A percentile compares a stretch with the other conserved stretches of the same genome.
Evolutionary conservation across 2,329 filamentous ascomycete genomes (phyloP).

Genomic region (Verticillium tricorpus): DNA sequence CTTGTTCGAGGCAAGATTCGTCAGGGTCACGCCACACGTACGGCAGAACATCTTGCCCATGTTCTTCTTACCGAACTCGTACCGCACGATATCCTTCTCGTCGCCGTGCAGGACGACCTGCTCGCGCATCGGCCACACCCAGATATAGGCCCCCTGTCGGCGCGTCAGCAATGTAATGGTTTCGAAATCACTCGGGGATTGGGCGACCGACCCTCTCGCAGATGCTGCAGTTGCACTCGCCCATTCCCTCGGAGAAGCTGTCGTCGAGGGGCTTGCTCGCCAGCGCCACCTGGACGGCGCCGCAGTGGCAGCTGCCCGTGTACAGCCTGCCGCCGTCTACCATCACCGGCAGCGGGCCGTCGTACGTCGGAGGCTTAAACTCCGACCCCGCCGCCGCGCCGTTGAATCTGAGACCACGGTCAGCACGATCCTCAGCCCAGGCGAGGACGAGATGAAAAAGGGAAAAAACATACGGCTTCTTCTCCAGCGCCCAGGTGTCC

Average conservation of each 20-base stretch:
- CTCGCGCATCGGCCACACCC: conserved; percentile 36
- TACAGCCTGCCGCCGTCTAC: conserved; percentile 35
- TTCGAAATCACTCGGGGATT: not conserved
- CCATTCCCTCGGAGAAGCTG: conserved; percentile 22
- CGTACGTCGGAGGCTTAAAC: conserved; percentile 31
- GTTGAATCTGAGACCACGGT: conserved; percentile 28
- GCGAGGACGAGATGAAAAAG: not conserved
- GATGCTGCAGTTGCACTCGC: conserved; percentile 48
- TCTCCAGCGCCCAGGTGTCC: conserved; percentile 35
- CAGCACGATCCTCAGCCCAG: not conserved
- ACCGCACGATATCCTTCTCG: conserved; percentile 31
- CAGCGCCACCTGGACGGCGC: conserved; percentile 39
- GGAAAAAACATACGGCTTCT: conserved; percentile 23
- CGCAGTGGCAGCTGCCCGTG: conserved; percentile 50
- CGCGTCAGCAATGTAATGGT: not conserved
- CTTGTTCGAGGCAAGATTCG: conserved; percentile 22
- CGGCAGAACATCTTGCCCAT: conserved; percentile 43
- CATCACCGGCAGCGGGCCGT: conserved; percentile 34
- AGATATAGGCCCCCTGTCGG: conserved; percentile 35
- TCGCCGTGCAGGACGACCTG: conserved; percentile 35
- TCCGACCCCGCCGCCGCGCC: conserved; percentile 24
- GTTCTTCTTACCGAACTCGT: conserved; percentile 27
- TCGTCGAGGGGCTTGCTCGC: conserved; percentile 36
- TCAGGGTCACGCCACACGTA: conserved; percentile 40
- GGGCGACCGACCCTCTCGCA: conserved; percentile 33